Evolutionary conservation across 2,329 filamentous ascomycete species (phyloP), one percentile per base, ranked within the genome.

Genomic region (Thielaviopsis ethacetica): DNA sequence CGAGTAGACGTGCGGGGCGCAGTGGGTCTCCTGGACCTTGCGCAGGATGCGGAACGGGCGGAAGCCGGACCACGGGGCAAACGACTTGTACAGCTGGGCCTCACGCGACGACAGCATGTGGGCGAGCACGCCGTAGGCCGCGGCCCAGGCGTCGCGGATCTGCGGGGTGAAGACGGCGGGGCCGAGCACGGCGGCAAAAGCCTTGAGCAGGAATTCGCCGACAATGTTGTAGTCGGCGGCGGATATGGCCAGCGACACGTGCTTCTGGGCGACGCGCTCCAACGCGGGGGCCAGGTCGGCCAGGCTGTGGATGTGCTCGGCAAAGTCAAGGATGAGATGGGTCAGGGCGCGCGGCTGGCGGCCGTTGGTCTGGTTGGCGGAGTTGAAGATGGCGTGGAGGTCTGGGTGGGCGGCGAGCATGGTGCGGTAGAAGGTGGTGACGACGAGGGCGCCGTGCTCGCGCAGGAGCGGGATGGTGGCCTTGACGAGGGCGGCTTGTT

Each of bases 261-360:
- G 86, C 72, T 89, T 90, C 66, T 89, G 81, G 60, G 83, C 84
- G 63, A 91, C 89, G 65, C 83, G 79, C 68, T 88, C 83, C 15
- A 81, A 73, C 38, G 72, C 72, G 34, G 78, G 74, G 13, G 68
- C 68, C 4, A 90, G 74, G 21, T 73, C 78, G 53, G 75, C 77
- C 0, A 88, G 76, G 66, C 88, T 77, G 68, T 88, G 84, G 66
- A 91, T 85, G 69, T 88, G 76, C 38, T 76, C 72, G 54, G 87
- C 86, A 66, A 90, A 91, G 58, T 84, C 84, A 64, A 85, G 80
- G 6, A 91, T 78, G 1, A 86, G 76, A 49, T 73, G 75, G 12
- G 86, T 85, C 6, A 91, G 78, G 1, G 86, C 85, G n/a, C 75
- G 73, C 3, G 84, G 77, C 68, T 91, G 86, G 59, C 81, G 79